Evolutionary conservation across 148 eudicot genomes (phyloP).

Genomic region (Fagopyrum esculentum): DNA sequence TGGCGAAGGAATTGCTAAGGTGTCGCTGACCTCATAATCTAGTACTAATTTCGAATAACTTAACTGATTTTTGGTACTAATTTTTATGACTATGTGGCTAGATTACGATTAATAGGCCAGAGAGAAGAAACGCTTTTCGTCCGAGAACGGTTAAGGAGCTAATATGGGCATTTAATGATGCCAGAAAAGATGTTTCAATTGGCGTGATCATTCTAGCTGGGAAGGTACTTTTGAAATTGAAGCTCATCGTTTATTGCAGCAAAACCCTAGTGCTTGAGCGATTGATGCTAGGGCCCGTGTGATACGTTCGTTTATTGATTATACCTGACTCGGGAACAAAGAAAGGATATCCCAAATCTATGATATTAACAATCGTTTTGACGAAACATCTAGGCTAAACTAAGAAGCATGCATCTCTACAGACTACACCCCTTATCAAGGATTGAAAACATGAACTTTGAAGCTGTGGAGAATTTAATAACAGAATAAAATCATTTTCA

Average conservation of each 20-base stretch:
- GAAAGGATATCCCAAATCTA: too few relatives aligned
- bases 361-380: too few relatives aligned
- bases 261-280: neutral
- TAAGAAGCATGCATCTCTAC: neutral
- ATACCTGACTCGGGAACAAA: too few relatives aligned
- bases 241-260: neutral
- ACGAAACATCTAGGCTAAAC: neutral
- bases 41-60: neutral
- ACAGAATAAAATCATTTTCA: neutral
- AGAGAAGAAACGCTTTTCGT: slow-evolving; percentile 89
- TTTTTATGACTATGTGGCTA: slow-evolving; percentile 14
- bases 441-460: neutral
- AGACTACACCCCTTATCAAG: neutral
- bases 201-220: slow-evolving; percentile 95
- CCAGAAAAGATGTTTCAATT: slow-evolving; percentile 74
- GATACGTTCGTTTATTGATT: too few relatives aligned
- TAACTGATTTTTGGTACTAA: neutral
- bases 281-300: neutral
- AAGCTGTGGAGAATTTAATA: neutral
- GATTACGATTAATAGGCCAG: slow-evolving; percentile 93
- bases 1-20: slow-evolving; percentile 95
- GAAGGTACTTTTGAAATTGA: slow-evolving; percentile 40
- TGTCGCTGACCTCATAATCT: slow-evolving; percentile 3
- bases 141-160: slow-evolving; percentile 88
- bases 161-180: slow-evolving; percentile 77